Base-by-base conservation (phyloP, 1,139 yeast species). In the Yamadazyma spencermartinsiae region DNA sequence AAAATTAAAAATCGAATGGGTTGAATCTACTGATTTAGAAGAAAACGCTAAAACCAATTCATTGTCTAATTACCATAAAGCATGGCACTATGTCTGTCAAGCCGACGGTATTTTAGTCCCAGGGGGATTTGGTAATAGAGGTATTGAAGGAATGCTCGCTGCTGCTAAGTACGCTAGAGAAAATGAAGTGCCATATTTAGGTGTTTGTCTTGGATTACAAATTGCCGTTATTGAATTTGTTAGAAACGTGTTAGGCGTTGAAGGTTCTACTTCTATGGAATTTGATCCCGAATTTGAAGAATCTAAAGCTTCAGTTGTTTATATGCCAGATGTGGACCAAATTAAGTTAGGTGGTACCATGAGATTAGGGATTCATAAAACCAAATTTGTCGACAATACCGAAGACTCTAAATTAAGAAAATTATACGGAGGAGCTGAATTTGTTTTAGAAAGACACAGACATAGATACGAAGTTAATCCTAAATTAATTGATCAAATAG, bases 151-250 rank as follows among this genome's bases (percentile, higher is more conserved):
- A 56, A 94, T 94, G 99, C 73, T 94, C 61, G 73, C 89, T 25
- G 98, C 98, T 46, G 96, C 98, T 40, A 85, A 86, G 63, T 94
- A 95, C 82, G 98, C 98, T 17, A 84, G 99, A 69, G 96, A 86
- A 64, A 89, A 89, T 68, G 76, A 84, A 55, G 78, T 89, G 41
- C 99, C 99, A 39, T 94, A 83, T 64, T 76, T 94, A 59, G 99
- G 99, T 58, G 95, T 94, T 47, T 94, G 99, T 70, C 79, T 94
- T 46, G 99, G 99, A 47, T 82, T 94, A 70, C 99, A 94, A 72
- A 80, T 94, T 58, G 98, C 98, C 12, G 95, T 90, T 35, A 90
- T 92, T 58, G 98, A 94, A 61, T 89, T 82, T 60, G 90, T 84
- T 37, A 82, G 98, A 65, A 77, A 82, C 56, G 85, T 87, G 27